Percentiles rank a stretch among this genome's conserved stretches.
Evolutionary conservation across 129 eudicot genomes (phyloP).

Genomic region (Pulicaria dysenterica): DNA sequence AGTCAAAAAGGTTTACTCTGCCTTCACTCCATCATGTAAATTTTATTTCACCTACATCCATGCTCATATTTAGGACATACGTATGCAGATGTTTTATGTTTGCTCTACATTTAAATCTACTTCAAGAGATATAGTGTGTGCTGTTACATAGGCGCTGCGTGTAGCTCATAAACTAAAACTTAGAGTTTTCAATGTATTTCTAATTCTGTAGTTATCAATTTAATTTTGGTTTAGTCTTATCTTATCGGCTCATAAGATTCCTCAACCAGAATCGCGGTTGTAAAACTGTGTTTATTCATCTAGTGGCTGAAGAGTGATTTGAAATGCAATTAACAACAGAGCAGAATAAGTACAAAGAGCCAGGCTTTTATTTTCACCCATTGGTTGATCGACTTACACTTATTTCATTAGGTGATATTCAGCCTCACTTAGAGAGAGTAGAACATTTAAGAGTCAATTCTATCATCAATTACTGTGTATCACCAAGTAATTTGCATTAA

Average conservation of each 20-base stretch:
- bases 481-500: conserved; percentile 16
- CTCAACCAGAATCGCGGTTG: not conserved
- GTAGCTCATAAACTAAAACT: too few species aligned
- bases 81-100: too few species aligned
- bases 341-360: too few species aligned
- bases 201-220: too few species aligned
- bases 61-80: not conserved
- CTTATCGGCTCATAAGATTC: not conserved
- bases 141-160: too few species aligned
- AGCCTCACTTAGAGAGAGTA: conserved; percentile 3
- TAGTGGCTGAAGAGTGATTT: not conserved
- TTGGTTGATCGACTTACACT: too few species aligned
- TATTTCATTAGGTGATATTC: too few species aligned
- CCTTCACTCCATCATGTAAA: not conserved
- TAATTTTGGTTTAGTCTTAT: not conserved
- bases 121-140: too few species aligned
- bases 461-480: conserved; percentile 4
- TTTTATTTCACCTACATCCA: not conserved
- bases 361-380: too few species aligned
- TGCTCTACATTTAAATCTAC: too few species aligned
- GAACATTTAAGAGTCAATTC: not conserved
- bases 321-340: not conserved
- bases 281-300: not conserved
- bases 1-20: not conserved
- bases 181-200: too few species aligned